Evolutionary conservation across 2,329 filamentous ascomycete species (phyloP).

Genomic region (Cladosporium halotolerans): DNA sequence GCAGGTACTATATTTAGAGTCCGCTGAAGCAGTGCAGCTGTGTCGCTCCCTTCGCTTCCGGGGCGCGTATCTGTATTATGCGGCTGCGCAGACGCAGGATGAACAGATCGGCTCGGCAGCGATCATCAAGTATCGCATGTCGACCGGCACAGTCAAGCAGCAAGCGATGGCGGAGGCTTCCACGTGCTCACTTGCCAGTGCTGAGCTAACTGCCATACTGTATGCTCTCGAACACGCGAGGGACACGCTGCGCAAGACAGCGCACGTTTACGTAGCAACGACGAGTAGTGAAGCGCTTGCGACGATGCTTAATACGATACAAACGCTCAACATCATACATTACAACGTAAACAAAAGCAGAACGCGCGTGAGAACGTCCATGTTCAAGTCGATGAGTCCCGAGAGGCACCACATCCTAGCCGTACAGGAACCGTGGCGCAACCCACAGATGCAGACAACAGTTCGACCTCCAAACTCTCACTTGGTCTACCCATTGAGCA

Average conservation of each 20-base stretch:
- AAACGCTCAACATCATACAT: too few species aligned
- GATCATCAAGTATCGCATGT: conserved; percentile 1
- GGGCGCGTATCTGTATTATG: not conserved
- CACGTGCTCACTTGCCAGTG: not conserved
- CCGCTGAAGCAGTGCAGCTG: not conserved
- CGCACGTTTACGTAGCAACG: not conserved
- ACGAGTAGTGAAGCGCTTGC: not conserved
- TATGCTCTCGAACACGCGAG: not conserved
- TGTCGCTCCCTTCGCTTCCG: conserved; percentile 1
- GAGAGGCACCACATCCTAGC: too few species aligned
- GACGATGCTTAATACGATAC: too few species aligned
- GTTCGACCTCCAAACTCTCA: too few species aligned
- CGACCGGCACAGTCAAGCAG: not conserved
- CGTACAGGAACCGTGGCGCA: too few species aligned
- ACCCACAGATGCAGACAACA: too few species aligned
- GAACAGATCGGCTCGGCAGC: not conserved
- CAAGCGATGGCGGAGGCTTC: not conserved
- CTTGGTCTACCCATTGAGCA: too few species aligned
- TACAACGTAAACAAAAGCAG: too few species aligned
- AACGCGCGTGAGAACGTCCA: too few species aligned
- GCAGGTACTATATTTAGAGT: not conserved
- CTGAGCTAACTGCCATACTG: conserved; percentile 1
- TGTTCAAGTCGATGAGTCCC: too few species aligned
- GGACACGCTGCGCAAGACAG: not conserved
- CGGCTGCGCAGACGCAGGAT: not conserved